Evolutionary conservation across 176 grass and related monocot species (phyloP).

Genomic region (Zea mays): DNA sequence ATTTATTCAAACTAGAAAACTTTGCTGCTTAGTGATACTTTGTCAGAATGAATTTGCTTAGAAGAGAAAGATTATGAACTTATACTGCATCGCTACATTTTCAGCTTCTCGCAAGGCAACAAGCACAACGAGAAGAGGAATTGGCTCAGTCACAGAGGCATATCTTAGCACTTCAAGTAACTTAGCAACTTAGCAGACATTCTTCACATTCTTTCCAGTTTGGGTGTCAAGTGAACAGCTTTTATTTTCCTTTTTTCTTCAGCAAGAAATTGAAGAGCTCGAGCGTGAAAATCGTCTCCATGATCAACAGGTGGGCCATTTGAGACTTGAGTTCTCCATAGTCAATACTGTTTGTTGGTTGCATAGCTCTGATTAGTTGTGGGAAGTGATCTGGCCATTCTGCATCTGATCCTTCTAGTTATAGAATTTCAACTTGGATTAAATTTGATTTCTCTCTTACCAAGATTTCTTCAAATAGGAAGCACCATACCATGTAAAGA

Average conservation of each 20-base stretch:
- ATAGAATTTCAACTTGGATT: background rate
- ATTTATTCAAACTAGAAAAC: constrained; percentile 12
- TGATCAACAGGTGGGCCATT: constrained; percentile 69
- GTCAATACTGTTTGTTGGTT: background rate
- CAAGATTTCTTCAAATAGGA: background rate
- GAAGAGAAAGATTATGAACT: constrained; percentile 28
- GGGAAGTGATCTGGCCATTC: constrained; percentile 6
- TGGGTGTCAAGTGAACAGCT: constrained; percentile 15
- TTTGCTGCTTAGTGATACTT: constrained; percentile 18
- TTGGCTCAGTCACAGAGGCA: constrained; percentile 87
- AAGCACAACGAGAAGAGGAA: constrained; percentile 98
- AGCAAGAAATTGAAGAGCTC: constrained; percentile 99
- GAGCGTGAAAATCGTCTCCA: constrained; percentile 93
- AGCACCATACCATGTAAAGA: background rate
- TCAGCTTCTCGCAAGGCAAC: constrained; percentile 86
- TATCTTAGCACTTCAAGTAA: constrained; percentile 96
- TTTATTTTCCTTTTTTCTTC: constrained; percentile 36
- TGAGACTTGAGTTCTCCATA: constrained; percentile 24
- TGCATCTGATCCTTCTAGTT: constrained; percentile 1
- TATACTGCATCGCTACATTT: constrained; percentile 48
- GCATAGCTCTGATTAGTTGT: background rate
- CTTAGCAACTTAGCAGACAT: constrained; percentile 38
- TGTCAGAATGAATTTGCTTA: constrained; percentile 12
- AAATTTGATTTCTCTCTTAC: constrained; percentile 11
- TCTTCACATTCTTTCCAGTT: constrained; percentile 4